These are phyloP conservation scores for Dalechampia spathulata DNA, from an alignment of 441 rosid species.

Conservation along the genomic window DNA sequence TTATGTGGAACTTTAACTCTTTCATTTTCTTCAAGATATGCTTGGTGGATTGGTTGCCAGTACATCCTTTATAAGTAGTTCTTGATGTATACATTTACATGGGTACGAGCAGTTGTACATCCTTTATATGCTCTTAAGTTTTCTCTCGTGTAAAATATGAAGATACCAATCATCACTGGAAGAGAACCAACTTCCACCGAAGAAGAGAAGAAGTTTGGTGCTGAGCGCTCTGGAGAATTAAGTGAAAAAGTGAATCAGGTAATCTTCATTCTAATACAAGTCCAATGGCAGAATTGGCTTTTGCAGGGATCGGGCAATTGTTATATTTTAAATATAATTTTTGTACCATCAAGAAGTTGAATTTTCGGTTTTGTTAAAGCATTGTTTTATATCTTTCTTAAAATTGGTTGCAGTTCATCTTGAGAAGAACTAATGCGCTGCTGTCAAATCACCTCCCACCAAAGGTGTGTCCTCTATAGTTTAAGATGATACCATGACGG, in stretches of 20 bases:
- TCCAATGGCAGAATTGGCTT: constrained; percentile 9
- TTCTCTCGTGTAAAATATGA: constrained; percentile 13
- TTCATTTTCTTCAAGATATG: not conserved
- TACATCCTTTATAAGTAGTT: constrained; percentile 7
- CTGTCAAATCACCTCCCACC: constrained; percentile 98
- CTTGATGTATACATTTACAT: no score
- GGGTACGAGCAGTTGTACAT: no score
- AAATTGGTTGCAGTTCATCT: constrained; percentile 66
- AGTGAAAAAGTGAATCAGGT: constrained; percentile 99
- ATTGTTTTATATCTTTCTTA: constrained; percentile 2
- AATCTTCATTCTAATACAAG: constrained; percentile 10
- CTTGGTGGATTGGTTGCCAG: not conserved
- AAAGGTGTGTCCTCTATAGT: constrained; percentile 48
- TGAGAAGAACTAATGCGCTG: constrained; percentile 93
- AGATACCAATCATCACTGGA: constrained; percentile 89
- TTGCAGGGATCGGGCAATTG: constrained; percentile 6
- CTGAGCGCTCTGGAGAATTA: constrained; percentile 83
- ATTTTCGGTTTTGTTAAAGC: constrained; percentile 2
- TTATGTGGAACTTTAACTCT: no score
- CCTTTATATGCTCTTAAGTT: constrained; percentile 6
- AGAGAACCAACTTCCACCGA: constrained; percentile 91
- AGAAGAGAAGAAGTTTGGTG: constrained; percentile 77
- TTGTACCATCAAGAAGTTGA: constrained; percentile 6
- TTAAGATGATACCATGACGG: not conserved
- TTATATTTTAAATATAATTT: not conserved